Conservation (phyloP, 192 early-diverging fungal species). For the Phycomyces blakesleeanus region DNA sequence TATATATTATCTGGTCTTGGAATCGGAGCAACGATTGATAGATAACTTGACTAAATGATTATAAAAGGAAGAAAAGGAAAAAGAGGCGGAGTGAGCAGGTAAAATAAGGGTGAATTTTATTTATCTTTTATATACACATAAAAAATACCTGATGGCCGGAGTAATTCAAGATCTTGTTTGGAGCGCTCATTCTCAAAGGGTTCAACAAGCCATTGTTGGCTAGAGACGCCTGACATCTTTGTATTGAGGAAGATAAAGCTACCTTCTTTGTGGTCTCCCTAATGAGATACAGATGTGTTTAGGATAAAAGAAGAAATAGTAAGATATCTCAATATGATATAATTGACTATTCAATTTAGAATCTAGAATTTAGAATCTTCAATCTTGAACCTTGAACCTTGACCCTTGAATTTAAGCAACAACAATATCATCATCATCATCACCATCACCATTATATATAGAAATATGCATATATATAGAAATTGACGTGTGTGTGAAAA, state of each 20-base stretch:
- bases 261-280: constrained; percentile 21
- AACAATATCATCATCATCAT: too few relatives aligned
- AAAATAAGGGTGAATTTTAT: not conserved
- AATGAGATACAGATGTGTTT: not conserved
- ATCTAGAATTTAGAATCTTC: too few relatives aligned
- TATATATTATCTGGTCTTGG: constrained; percentile 21
- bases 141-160: constrained; percentile 16
- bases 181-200: constrained; percentile 29
- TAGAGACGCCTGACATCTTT: constrained; percentile 1
- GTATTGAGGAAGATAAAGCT: constrained; percentile 17
- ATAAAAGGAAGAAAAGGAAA: not conserved
- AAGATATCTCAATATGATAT: too few relatives aligned
- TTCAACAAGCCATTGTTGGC: constrained; percentile 25
- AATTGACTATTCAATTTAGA: too few relatives aligned
- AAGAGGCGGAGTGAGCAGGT: not conserved
- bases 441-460: too few relatives aligned
- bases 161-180: constrained; percentile 12
- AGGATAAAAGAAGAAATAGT: not conserved
- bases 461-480: too few relatives aligned
- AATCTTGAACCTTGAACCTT: too few relatives aligned
- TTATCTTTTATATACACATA: not conserved
- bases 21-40: constrained; percentile 12
- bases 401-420: too few relatives aligned
- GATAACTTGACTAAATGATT: constrained; percentile 5
- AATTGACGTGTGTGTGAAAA: too few relatives aligned